Base-by-base conservation (phyloP, 2,329 filamentous ascomycete species). In the Penicillium sp. region DNA sequence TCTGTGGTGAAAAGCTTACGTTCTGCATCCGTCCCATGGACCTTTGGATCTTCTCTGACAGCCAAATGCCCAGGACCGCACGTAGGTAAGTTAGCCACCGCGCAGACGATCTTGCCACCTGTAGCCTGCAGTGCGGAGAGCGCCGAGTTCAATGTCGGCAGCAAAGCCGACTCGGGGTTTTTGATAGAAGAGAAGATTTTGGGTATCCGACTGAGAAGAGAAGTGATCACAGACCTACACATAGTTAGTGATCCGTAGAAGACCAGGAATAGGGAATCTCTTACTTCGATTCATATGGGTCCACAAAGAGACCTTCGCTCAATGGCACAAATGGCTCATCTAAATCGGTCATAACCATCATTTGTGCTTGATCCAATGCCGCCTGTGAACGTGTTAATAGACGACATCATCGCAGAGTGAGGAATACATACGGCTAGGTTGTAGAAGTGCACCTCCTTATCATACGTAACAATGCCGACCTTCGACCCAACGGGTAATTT, bases 291-390 rank as follows among this genome's bases (percentile, higher is more conserved):
- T 96, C 90, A 66, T 92, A 87, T 2, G 94, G 92, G 72, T 99
- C 93, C 16, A 97, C 93, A 72, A 97, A 97, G 10, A 99, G 81
- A 16, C 93, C 92, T 56, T 96, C 89, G 61, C 89, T 91, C 18
- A 99, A 80, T 3, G 94, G 92, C 16, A 97, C 86, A 72, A 99
- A 99, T 0, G 94, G 94, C 64, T 99, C 94, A 67, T 97, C 92
- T 47, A 99, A 83, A 70, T 99, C 94, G 4, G 94, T 90, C 90
- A 99, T 96, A 49, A 99, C 92, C 80, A 99, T 85, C 91, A 99
- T 97, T 71, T 99, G 94, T 10, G 94, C 91, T 75, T 92, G 87
- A 53, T 94, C 88, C 40, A 97, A 79, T 39, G 82, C 82, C 37
- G 91, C 76, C 87, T 90, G 72, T 38, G 29, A 37, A 37, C 18